Evolutionary conservation across 1,139 yeast species (phyloP), one percentile per base, ranked within the genome.

Genomic region (Kluyveromyces sp.): DNA sequence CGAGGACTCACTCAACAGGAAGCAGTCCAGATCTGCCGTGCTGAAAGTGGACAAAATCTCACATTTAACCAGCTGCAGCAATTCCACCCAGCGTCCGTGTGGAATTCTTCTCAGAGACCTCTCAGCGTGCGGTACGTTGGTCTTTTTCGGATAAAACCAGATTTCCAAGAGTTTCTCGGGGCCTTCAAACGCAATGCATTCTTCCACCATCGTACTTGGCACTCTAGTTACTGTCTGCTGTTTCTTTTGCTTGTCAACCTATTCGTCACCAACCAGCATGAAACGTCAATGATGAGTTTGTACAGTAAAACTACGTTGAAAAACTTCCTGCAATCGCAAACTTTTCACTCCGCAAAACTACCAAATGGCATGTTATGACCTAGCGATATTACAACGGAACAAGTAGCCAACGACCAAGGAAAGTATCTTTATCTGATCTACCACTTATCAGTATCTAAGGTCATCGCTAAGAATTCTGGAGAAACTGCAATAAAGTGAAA

Each of bases 101-200:
- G 86, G 79, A 49, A 92, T 78, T 22, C 74, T 65, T 54, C 95
- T 71, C 49, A 92, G 70, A 3, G 84, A 80, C 41, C 70, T 66
- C 7, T 49, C 44, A 18, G 72, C 69, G 25, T 55, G 51, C 9
- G 70, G 69, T 31, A 71, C 56, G 4, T 66, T 54, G 9, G 60
- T 54, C 12, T 63, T 59, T 31, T 57, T 51, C 1, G 83, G 81
- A 61, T 80, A 80, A 60, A 88, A 82, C 96, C 96, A 89, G 47
- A 92, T 71, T 62, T 92, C 96, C 41, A 92, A 70, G 46, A 92
- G 72, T 66, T 92, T 92, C 65, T 92, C 98, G 17, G 98, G 97
- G 11, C 98, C 98, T 68, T 89, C 97, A 62, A 89, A 89, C 2
- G 96, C 96, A 60, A 78, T 82, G 16, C 94, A 74, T 17, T 30